phyloP scores from a whole-genome alignment of 441 rosid species.

The Omphalea diandra region DNA sequence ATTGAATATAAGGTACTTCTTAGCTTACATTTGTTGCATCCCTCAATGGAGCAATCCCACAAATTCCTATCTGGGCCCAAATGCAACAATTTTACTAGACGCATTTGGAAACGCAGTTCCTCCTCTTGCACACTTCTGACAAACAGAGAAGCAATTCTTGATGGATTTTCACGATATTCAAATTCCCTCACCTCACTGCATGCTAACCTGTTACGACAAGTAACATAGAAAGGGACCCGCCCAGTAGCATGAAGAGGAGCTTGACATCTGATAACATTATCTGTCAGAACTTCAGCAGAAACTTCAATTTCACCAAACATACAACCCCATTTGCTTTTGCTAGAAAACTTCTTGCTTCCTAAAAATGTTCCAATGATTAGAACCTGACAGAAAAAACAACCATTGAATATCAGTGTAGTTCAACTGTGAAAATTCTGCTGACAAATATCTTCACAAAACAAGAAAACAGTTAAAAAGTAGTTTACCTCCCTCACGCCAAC shows the following conservation, averaged over 20 bases:
- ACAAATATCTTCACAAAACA: slow-evolving; percentile 1
- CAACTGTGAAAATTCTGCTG: not conserved
- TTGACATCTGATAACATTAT: slow-evolving; percentile 50
- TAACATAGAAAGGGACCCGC: slow-evolving; percentile 62
- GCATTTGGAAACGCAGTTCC: slow-evolving; percentile 38
- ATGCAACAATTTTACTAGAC: slow-evolving; percentile 41
- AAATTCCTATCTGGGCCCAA: slow-evolving; percentile 28
- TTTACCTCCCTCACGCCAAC: too few relatives aligned
- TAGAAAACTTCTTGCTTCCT: slow-evolving; percentile 42
- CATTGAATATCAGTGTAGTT: slow-evolving; percentile 17
- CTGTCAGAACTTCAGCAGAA: slow-evolving; percentile 55
- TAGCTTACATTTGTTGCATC: slow-evolving; percentile 43
- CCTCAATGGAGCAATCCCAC: slow-evolving; percentile 37
- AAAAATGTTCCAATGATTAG: slow-evolving; percentile 53
- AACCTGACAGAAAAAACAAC: slow-evolving; percentile 41
- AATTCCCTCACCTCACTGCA: slow-evolving; percentile 81
- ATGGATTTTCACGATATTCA: slow-evolving; percentile 51
- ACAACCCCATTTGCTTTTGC: slow-evolving; percentile 50
- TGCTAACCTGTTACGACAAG: slow-evolving; percentile 63
- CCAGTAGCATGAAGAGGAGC: slow-evolving; percentile 59
- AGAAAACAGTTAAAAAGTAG: not conserved
- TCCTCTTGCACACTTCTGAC: slow-evolving; percentile 24
- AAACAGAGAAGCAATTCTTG: slow-evolving; percentile 18
- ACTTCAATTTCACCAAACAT: slow-evolving; percentile 84
- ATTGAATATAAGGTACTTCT: slow-evolving; percentile 34